Percentiles rank a stretch among this genome's conserved stretches.
These are phyloP conservation scores for Pugionium cornutum DNA, from an alignment of 345 rosid species.

Conservation along the genomic window DNA sequence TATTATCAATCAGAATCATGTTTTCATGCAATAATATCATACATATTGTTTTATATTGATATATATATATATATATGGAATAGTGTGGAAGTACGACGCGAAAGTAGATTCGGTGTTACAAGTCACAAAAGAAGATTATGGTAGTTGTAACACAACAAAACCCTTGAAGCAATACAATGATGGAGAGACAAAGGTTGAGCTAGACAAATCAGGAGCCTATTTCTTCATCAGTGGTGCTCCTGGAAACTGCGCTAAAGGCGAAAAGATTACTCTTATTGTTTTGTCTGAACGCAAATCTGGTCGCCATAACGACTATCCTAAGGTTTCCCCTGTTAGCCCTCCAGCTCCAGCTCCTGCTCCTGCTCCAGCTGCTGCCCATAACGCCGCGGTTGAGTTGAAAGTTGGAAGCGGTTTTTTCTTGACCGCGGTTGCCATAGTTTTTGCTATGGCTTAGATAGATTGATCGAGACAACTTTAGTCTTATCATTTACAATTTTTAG, in stretches of 20 bases:
- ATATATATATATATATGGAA: conserved; percentile 3
- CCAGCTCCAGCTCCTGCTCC: conserved; percentile 18
- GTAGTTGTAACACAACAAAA: conserved; percentile 44
- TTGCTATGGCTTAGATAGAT: conserved; percentile 29
- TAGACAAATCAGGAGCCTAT: conserved; percentile 48
- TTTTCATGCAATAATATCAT: no score
- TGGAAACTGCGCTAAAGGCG: conserved; percentile 51
- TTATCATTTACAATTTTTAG: conserved; percentile 1
- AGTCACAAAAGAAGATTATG: conserved; percentile 52
- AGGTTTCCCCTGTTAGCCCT: conserved; percentile 12
- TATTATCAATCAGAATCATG: no score
- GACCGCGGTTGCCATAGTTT: conserved; percentile 17
- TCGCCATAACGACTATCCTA: not conserved
- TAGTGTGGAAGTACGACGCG: conserved; percentile 51
- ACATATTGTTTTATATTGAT: not conserved
- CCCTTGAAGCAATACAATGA: conserved; percentile 47
- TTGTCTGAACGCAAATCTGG: conserved; percentile 41
- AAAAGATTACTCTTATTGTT: conserved; percentile 53
- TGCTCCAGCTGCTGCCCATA: conserved; percentile 7
- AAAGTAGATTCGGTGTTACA: conserved; percentile 56
- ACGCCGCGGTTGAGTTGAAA: conserved; percentile 13
- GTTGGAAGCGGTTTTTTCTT: conserved; percentile 15
- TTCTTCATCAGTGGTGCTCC: conserved; percentile 66
- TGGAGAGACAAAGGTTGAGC: conserved; percentile 47
- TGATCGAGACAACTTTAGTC: conserved; percentile 6